Percentiles rank a stretch among this genome's conserved stretches.
Conservation (phyloP, 1,284 basidiomycete genomes). For the Sphagnurus paluster region DNA sequence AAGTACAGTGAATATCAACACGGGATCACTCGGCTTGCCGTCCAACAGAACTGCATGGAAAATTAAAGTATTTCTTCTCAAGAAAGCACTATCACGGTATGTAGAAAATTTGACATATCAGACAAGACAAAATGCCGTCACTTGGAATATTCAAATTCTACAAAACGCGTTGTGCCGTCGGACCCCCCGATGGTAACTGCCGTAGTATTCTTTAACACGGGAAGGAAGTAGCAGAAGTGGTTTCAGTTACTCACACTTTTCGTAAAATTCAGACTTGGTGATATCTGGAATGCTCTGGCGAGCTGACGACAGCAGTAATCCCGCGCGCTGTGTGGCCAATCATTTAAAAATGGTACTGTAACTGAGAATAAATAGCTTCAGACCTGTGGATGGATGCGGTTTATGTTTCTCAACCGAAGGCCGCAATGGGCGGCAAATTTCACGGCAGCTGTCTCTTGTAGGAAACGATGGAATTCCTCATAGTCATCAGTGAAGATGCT, state of each 20-base stretch:
- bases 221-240: neutral
- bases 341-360: neutral
- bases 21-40: no score
- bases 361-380: neutral
- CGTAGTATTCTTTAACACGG: neutral
- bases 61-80: no score
- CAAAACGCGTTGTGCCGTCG: constrained; percentile 11
- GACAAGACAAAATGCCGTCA: no score
- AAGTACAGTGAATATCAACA: no score
- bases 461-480: constrained; percentile 11
- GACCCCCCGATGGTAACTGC: constrained; percentile 12
- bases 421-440: constrained; percentile 3
- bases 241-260: constrained; percentile 7
- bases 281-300: constrained; percentile 9
- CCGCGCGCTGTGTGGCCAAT: constrained; percentile 8
- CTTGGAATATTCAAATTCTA: constrained; percentile 9
- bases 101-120: no score
- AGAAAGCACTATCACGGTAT: no score
- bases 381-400: constrained; percentile 14
- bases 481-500: constrained; percentile 10
- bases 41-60: no score
- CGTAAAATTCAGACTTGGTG: constrained; percentile 10
- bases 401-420: constrained; percentile 10
- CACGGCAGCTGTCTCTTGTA: constrained; percentile 3
- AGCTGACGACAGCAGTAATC: constrained; percentile 1